These are phyloP conservation scores for Solanum aculeatissimum DNA, from an alignment of 305 asterid species.

Conservation along the genomic window DNA sequence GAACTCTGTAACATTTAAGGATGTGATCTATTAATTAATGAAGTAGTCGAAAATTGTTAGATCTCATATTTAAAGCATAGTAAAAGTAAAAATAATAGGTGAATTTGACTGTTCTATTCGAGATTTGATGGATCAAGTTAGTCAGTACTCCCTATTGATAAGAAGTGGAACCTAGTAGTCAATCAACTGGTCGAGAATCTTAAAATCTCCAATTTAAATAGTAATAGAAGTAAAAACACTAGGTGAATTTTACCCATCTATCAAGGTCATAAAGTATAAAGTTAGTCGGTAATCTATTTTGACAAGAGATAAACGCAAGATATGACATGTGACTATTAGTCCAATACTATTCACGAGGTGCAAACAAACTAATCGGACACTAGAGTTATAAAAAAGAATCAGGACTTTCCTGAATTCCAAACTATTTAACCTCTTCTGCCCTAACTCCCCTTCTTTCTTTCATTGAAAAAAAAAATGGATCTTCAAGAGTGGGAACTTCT, in stretches of 20 bases:
- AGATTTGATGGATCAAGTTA: neutral
- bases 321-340: neutral
- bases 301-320: neutral
- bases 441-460: neutral
- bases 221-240: neutral
- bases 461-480: constrained; percentile 22
- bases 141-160: no score
- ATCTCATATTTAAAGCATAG: no score
- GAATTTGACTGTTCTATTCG: no score
- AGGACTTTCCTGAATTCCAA: neutral
- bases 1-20: neutral
- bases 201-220: no score
- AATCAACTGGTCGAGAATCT: no score
- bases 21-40: neutral
- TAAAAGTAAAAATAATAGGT: no score
- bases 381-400: neutral
- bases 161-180: no score
- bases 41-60: neutral
- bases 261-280: neutral
- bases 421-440: neutral
- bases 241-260: neutral
- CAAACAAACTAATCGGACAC: neutral
- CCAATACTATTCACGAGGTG: no score
- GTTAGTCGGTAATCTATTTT: accelerated
- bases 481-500: constrained; percentile 73